phyloP scores from a whole-genome alignment of 2,329 filamentous ascomycete species.

The Penicillium sp. region DNA sequence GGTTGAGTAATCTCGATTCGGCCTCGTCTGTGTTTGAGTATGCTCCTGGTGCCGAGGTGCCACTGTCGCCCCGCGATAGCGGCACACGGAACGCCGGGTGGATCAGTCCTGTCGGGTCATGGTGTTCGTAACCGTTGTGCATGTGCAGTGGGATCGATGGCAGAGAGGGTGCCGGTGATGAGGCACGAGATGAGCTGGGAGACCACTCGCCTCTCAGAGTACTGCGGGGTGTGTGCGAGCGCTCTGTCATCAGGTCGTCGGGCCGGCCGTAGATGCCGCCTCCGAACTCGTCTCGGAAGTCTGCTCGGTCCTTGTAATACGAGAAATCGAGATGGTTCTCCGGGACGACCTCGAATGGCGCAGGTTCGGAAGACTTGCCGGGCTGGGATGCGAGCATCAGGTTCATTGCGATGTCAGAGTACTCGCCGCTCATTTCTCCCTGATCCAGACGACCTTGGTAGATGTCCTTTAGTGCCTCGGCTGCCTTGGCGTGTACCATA shows the following conservation, averaged over 20 bases:
- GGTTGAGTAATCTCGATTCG: constrained; percentile 36
- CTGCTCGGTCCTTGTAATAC: constrained; percentile 84
- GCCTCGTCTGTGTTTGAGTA: constrained; percentile 42
- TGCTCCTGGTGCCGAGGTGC: constrained; percentile 20
- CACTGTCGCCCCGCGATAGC: constrained; percentile 26
- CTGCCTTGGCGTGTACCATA: constrained; percentile 90
- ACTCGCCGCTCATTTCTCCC: constrained; percentile 38
- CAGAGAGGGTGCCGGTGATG: constrained; percentile 40
- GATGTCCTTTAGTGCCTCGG: constrained; percentile 79
- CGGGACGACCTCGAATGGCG: constrained; percentile 85
- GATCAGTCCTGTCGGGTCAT: constrained; percentile 21
- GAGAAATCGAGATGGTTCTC: constrained; percentile 85
- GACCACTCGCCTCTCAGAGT: constrained; percentile 37
- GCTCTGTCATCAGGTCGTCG: constrained; percentile 46
- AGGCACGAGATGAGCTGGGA: constrained; percentile 39
- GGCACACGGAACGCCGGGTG: constrained; percentile 40
- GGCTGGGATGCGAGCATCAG: constrained; percentile 65
- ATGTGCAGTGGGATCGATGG: constrained; percentile 28
- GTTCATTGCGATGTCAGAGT: constrained; percentile 78
- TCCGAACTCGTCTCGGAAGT: constrained; percentile 85
- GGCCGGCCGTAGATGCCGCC: constrained; percentile 58
- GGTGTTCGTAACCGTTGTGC: constrained; percentile 26
- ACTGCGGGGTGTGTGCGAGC: constrained; percentile 43
- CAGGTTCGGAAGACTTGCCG: constrained; percentile 54
- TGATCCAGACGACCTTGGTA: constrained; percentile 76